Percentiles rank a stretch among this genome's conserved stretches.
These are phyloP conservation scores for Pseudotsuga menziesii DNA, from an alignment of 75 land plant genomes.

Conservation along the genomic window DNA sequence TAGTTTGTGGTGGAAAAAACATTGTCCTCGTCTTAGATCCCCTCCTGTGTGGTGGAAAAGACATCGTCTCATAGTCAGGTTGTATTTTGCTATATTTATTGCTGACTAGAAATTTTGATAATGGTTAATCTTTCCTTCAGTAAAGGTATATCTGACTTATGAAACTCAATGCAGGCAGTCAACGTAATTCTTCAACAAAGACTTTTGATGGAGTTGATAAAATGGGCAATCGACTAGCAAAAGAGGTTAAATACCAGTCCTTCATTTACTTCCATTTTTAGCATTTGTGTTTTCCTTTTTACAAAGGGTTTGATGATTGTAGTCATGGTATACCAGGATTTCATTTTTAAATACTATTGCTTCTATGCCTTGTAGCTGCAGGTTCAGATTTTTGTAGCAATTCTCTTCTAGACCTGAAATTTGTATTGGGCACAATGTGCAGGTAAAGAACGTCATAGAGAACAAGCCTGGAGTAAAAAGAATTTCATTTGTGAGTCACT, in stretches of 20 bases:
- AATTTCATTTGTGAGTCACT: constrained; percentile 81
- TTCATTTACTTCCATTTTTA: neutral
- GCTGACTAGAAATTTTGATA: neutral
- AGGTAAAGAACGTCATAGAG: constrained; percentile 57
- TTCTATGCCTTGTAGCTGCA: neutral
- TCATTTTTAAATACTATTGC: neutral
- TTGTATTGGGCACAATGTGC: constrained; percentile 1
- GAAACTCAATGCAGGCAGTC: constrained; percentile 64
- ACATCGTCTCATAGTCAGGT: neutral
- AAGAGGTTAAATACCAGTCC: constrained; percentile 56
- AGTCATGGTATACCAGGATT: neutral
- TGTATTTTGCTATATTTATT: neutral
- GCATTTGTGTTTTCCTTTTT: neutral
- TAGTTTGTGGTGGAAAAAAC: neutral
- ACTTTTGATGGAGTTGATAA: constrained; percentile 93
- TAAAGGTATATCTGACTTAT: neutral
- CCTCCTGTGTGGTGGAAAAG: no score
- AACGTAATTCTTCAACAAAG: constrained; percentile 41
- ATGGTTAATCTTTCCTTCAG: neutral
- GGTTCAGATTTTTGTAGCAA: neutral
- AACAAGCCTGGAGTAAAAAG: constrained; percentile 45
- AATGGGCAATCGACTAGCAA: constrained; percentile 83
- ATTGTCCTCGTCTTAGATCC: neutral
- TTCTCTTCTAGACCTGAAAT: neutral
- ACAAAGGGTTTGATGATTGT: neutral